Evolutionary conservation across 2,329 filamentous ascomycete species (phyloP), one percentile per base, ranked within the genome.

Genomic region (Colletotrichum sp.): DNA sequence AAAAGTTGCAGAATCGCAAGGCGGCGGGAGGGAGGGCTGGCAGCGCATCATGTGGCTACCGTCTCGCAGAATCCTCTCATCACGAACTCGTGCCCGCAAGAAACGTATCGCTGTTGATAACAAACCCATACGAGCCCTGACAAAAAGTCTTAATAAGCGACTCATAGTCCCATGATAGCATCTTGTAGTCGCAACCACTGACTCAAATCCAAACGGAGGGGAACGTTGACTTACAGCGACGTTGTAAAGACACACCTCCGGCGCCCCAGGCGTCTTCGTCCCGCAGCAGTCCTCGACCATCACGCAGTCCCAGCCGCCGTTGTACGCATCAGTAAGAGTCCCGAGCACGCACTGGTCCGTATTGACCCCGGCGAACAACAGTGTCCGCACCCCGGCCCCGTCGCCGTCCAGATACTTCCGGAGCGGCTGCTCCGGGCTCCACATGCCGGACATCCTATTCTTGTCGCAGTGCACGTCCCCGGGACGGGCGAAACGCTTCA

Each of bases 301-400:
- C 32, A 74, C 48, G n/a, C 70, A 76, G n/a, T 76, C 74, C 74
- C 74, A 76, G 13, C 91, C 90, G 76, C 86, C 87, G 78, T 86
- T 88, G 78, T 89, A 90, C 4, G 88, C 89, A 82, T 93, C 90
- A 65, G 86, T 84, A 74, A 92, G 82, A 16, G 89, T 92, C 1
- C 89, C 89, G 26, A 88, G 84, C 9, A 93, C 90, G 79, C 91
- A 92, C 80, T 92, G 90, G 81, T 93, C 90, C 4, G 90, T 92
- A 79, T 93, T 92, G 15, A 92, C 90, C 0, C 91, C 91, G 1
- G 89, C 83, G 77, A 92, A 92, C 24, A 93, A 79, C 60, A 92
- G 80, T 7, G 90, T 92, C 60, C 78, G 86, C 73, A 86, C 86
- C 1, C 84, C 77, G 55, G 81, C 67, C 18, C 48, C 68, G 24